Base-by-base conservation (phyloP, 2,329 filamentous ascomycete species). In the Botrytis deweyae region DNA sequence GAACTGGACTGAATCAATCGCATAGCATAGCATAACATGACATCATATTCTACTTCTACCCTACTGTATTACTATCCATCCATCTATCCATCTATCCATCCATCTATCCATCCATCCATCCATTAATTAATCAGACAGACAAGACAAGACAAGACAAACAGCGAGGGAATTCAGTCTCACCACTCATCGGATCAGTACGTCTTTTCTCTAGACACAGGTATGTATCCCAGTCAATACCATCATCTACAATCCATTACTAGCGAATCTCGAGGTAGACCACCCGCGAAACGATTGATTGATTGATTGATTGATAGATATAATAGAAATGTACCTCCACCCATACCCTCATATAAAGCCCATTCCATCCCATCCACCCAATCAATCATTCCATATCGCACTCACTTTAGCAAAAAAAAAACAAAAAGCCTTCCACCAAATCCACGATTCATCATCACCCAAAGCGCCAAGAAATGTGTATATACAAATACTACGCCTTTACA, bases 401-500 rank as follows among this genome's bases (percentile, higher is more conserved):
- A 20, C 18, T 3, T n/a, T 38, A 29, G 14, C 36, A 55, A 40
- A 55, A 29, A 29, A 29, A 55, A 49, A 36, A n/a, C 33, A 25
- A 55, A 55, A 9, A 67, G 22, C 36, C 46, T 38, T 25, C 65
- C 16, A n/a, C 46, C 65, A 49, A 67, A 67, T 52, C 25, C 65
- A 55, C 44, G 22, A 52, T 55, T 38, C 16, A 55, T 33, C 18
- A n/a, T 40, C 65, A 55, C 36, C 65, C 33, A 52, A 55, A 67
- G 65, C 65, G 65, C 65, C 65, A 67, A 67, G 65, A 67, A 67
- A 67, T 67, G 65, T 46, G 65, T 40, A 67, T 67, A 67, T 67
- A 67, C 65, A 67, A 55, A 67, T 67, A 55, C 33, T 67, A 40
- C 46, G 46, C 65, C 65, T 55, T 52, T 52, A 29, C 33, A 38